Conservation (phyloP, 2,329 filamentous ascomycete species). For the Pseudogymnoascus sp. region DNA sequence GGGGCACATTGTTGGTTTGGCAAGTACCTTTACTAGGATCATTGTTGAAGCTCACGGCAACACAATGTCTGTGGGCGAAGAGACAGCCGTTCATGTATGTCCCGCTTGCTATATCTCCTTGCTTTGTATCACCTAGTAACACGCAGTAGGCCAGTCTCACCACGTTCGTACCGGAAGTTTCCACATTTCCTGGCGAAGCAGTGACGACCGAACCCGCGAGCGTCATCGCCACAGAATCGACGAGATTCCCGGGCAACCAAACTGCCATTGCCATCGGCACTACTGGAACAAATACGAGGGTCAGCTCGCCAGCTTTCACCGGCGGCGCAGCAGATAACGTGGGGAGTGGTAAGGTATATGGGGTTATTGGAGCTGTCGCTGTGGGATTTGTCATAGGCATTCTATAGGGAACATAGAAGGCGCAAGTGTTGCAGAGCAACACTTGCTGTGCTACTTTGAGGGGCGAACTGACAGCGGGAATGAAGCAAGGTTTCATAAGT, state of each 20-base stretch:
- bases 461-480: not conserved
- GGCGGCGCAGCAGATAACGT: not conserved
- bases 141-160: not conserved
- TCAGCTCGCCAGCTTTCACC: not conserved
- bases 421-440: not conserved
- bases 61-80: not conserved
- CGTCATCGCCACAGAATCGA: not conserved
- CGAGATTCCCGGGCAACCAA: conserved; percentile 1
- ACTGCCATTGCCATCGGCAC: not conserved
- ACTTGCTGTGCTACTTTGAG: not conserved
- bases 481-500: not conserved
- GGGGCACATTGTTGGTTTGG: not conserved
- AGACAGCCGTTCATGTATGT: not conserved
- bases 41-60: not conserved
- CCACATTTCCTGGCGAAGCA: not conserved
- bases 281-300: not conserved
- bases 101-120: not conserved
- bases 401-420: not conserved
- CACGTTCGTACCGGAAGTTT: not conserved
- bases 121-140: not conserved
- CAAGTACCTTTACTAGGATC: conserved; percentile 5
- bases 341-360: not conserved
- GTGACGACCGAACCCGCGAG: not conserved
- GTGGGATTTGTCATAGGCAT: conserved; percentile 1
- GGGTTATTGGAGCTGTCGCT: not conserved